Evolutionary conservation across 73 alveolate genomes (phyloP).

Genomic region (Paramecium sonneborni): DNA sequence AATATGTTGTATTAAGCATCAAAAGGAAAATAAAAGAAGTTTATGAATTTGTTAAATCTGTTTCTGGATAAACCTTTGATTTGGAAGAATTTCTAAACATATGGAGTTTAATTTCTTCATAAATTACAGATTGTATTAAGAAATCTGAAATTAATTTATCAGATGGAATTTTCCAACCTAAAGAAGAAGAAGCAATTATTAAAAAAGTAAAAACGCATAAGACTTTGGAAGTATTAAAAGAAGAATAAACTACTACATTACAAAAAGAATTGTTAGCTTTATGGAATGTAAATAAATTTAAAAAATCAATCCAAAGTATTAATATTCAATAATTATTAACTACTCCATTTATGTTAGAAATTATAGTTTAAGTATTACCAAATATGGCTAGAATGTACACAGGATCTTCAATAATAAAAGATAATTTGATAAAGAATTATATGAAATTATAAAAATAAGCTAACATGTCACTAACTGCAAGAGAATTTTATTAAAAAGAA

Average conservation of each 20-base stretch:
- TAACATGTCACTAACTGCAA: neutral
- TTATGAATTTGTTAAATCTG: neutral
- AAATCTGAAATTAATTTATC: neutral
- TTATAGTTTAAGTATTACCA: neutral
- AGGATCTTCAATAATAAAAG: neutral
- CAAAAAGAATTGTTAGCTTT: neutral
- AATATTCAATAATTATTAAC: neutral
- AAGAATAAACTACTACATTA: neutral
- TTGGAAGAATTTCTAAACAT: neutral
- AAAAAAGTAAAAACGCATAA: neutral
- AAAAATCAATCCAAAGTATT: neutral
- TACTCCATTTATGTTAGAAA: slow-evolving; percentile 14
- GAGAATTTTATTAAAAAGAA: neutral
- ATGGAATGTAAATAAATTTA: neutral
- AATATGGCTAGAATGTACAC: neutral
- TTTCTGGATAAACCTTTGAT: neutral
- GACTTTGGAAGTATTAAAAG: neutral
- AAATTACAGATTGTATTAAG: neutral
- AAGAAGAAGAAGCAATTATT: neutral
- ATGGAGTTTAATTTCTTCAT: neutral
- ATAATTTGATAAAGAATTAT: neutral
- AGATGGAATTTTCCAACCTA: neutral
- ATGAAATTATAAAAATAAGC: neutral
- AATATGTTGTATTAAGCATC: neutral
- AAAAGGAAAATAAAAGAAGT: neutral